phyloP scores from a whole-genome alignment of 2,329 filamentous ascomycete species.

The Cercospora sojina region DNA sequence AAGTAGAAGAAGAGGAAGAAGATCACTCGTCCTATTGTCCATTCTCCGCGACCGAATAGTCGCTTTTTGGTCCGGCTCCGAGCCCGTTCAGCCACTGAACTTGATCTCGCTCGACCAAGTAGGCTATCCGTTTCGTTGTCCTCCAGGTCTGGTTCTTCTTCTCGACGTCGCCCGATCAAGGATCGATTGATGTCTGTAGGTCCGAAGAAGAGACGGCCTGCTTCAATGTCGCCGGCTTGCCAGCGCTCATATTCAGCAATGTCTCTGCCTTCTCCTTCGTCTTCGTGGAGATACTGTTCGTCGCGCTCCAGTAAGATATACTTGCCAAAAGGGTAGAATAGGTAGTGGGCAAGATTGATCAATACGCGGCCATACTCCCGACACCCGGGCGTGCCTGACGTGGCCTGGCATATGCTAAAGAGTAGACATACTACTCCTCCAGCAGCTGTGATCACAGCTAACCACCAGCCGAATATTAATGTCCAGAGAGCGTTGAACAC shows the following conservation, averaged over 20 bases:
- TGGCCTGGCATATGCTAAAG: conserved; percentile 67
- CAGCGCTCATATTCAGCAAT: conserved; percentile 99
- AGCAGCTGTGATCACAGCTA: conserved; percentile 70
- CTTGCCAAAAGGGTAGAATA: conserved; percentile 96
- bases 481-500: conserved; percentile 92
- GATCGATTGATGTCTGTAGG: conserved; percentile 68
- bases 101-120: conserved; percentile 58
- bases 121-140: conserved; percentile 86
- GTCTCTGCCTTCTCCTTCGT: conserved; percentile 91
- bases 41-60: conserved; percentile 90
- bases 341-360: conserved; percentile 77
- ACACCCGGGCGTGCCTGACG: conserved; percentile 68
- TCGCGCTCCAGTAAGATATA: conserved; percentile 92
- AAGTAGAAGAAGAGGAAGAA: conserved; percentile 98
- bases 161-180: conserved; percentile 79
- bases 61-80: conserved; percentile 64
- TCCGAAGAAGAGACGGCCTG: conserved; percentile 93
- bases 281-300: conserved; percentile 90
- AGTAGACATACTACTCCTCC: conserved; percentile 77
- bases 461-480: conserved; percentile 92
- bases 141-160: conserved; percentile 74
- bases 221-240: conserved; percentile 96
- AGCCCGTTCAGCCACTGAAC: conserved; percentile 29
- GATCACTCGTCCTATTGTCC: conserved; percentile 90
- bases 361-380: conserved; percentile 83